Evolutionary conservation across 352 stramenopile species (phyloP), one percentile per base, ranked within the genome.

Genomic region (Globisporangium acanthophoron): DNA sequence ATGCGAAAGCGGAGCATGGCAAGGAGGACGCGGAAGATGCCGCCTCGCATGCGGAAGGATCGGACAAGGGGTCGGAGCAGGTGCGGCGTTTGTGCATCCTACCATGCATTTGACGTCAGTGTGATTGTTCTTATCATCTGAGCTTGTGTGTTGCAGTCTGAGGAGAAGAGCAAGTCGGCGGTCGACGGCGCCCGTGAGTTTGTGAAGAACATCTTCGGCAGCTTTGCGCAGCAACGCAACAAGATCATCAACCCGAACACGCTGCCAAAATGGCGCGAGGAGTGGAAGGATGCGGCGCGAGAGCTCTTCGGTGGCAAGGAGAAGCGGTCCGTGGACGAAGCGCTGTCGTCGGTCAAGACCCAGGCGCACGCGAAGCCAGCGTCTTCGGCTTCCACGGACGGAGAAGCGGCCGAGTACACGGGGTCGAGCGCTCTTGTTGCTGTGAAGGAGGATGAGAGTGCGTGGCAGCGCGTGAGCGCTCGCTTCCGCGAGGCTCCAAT

Each of bases 401-500:
- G 85, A 37, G 78, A 87, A 50, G 35, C 49, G n/a, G 31, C 52
- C 1, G 76, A 82, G 57, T 92, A 92, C 66, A 88, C 71, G 16
- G 85, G 85, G 3, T 78, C 78, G 21, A 90, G 77, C 39, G 85
- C 85, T 24, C 69, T 94, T 56, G 85, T 94, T 11, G 67, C 81
- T 27, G 88, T 98, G 35, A 97, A 98, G 74, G 90, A 97, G 55
- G 80, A 96, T 51, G 87, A 97, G 29, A 96, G 84, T 52, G 91
- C 94, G 18, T 99, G 93, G 93, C 91, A 98, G 66, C 82, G 88
- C 62, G 95, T 98, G 64, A 94, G 95, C 59, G 87, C 89, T 52
- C 86, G 94, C 56, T 90, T 99, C 67, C 79, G 80, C 7, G 92
- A 98, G 70, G 92, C 96, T 11, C 96, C 96, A 12, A 98, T 99